Base-by-base conservation (phyloP, 257 asterid genomes). In the Salvia hispanica region DNA sequence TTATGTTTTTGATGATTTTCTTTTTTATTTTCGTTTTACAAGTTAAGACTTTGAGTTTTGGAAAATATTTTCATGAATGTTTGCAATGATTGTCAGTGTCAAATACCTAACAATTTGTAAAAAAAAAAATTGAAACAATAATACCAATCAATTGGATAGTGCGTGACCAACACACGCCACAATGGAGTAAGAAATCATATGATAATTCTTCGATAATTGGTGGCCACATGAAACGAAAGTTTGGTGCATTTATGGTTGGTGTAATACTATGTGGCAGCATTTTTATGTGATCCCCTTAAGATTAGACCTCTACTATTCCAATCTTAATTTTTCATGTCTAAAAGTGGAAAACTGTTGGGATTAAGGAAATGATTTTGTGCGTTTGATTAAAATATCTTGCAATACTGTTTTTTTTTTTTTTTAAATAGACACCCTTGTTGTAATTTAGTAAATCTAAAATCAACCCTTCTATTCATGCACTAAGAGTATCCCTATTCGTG, bases 181-280 rank as follows among this genome's bases (percentile, higher is more conserved):
- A 64, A 28, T 0, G 7, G 18, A 14, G 10, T 31, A 28, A 33
- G 5, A 59, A 59, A 6, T 37, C 8, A 36, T 8, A 5, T 15
- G n/a, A 16, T 33, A 8, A n/a, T 45, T n/a, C 34, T 43, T 6
- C 25, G 47, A 64, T n/a, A 6, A 45, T 47, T 9, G 43, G 5
- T 31, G 69, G 31, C 69, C 69, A 64, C 69, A 63, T 63, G 58
- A 64, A 64, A 28, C 46, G 58, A 64, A 64, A 28, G 37, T 46
- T 64, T n/a, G 58, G 40, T n/a, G 45, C n/a, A n/a, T 47, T 31
- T 46, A 42, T 45, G 58, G 46, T 46, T 63, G 46, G 69, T 28
- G 15, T 15, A 64, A 64, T 46, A 3, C n/a, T n/a, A n/a, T n/a
- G 15, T 7, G 45, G 47, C 28, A 3, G 39, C n/a, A 36, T 21